These are phyloP conservation scores for Pulveroboletus sp. DNA, from an alignment of 768 basidiomycete species.

Conservation along the genomic window DNA sequence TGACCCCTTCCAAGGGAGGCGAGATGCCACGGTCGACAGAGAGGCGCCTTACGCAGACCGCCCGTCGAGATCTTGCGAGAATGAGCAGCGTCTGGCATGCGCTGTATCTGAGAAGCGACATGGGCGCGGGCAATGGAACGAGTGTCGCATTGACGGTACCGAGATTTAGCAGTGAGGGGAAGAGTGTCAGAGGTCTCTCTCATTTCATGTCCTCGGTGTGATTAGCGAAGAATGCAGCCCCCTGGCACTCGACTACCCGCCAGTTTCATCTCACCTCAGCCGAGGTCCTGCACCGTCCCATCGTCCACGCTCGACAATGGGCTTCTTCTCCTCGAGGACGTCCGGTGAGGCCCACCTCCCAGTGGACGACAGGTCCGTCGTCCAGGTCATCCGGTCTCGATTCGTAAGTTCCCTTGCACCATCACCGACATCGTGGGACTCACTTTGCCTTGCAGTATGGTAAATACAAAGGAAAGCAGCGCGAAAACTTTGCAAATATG, in stretches of 20 bases:
- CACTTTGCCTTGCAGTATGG: slow-evolving; percentile 40
- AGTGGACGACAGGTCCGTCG: slow-evolving; percentile 42
- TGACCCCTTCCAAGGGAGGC: slow-evolving; percentile 75
- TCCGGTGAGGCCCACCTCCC: slow-evolving; percentile 13
- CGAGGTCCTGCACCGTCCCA: too few relatives aligned
- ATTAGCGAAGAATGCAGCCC: slow-evolving; percentile 10
- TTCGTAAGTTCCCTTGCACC: slow-evolving; percentile 42
- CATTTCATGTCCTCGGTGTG: slow-evolving; percentile 3
- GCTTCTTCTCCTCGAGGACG: slow-evolving; percentile 30
- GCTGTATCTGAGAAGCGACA: slow-evolving; percentile 6
- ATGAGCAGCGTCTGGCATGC: not conserved
- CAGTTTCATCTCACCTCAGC: too few relatives aligned
- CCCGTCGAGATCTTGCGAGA: not conserved
- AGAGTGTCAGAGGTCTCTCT: slow-evolving; percentile 26
- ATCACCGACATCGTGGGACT: slow-evolving; percentile 10
- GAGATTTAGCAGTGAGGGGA: slow-evolving; percentile 6
- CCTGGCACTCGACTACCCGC: slow-evolving; percentile 17
- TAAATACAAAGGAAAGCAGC: slow-evolving; percentile 54
- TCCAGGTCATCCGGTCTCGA: slow-evolving; percentile 56
- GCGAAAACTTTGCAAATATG: slow-evolving; percentile 36
- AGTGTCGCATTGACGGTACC: slow-evolving; percentile 4
- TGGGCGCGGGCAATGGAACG: not conserved
- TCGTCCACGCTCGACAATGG: slow-evolving; percentile 15
- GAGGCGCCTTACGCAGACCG: not conserved
- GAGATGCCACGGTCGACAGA: slow-evolving; percentile 47